phyloP scores from a whole-genome alignment of 2,329 filamentous ascomycete genomes.

The Magnaporthiopsis incrustans region DNA sequence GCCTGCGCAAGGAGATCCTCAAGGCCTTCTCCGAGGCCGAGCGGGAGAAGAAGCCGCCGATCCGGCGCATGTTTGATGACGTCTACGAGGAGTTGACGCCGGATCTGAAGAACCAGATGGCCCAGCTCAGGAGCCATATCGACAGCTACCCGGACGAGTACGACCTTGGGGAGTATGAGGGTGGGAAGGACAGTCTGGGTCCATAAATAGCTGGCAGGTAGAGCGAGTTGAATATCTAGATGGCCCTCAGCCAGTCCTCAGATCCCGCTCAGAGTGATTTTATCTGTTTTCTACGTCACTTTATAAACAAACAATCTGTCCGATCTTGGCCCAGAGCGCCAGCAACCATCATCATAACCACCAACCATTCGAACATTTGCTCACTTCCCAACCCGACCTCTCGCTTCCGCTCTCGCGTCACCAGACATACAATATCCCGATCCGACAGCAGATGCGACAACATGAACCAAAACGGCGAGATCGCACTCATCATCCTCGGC shows the following conservation, averaged over 20 bases:
- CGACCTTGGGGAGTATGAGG: constrained; percentile 41
- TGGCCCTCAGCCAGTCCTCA: background rate
- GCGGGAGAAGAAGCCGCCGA: constrained; percentile 67
- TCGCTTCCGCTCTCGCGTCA: background rate
- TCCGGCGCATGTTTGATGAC: constrained; percentile 72
- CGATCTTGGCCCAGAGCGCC: no score
- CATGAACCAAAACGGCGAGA: constrained; percentile 18
- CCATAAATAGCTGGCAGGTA: constrained; percentile 10
- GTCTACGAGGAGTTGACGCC: constrained; percentile 78
- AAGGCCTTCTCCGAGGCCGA: constrained; percentile 79
- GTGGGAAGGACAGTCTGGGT: constrained; percentile 22
- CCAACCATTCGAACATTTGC: background rate
- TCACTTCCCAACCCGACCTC: background rate
- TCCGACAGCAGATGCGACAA: background rate
- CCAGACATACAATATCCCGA: background rate
- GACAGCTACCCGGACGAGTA: constrained; percentile 90
- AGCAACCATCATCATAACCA: background rate
- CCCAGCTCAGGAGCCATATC: constrained; percentile 64
- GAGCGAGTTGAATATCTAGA: background rate
- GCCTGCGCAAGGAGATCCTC: constrained; percentile 52
- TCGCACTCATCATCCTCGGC: constrained; percentile 22
- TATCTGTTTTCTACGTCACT: no score
- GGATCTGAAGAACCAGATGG: constrained; percentile 57
- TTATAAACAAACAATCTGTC: no score
- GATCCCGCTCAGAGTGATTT: background rate